Base-by-base conservation (phyloP, 306 rosid species). In the Casuarina cunninghamiana region DNA sequence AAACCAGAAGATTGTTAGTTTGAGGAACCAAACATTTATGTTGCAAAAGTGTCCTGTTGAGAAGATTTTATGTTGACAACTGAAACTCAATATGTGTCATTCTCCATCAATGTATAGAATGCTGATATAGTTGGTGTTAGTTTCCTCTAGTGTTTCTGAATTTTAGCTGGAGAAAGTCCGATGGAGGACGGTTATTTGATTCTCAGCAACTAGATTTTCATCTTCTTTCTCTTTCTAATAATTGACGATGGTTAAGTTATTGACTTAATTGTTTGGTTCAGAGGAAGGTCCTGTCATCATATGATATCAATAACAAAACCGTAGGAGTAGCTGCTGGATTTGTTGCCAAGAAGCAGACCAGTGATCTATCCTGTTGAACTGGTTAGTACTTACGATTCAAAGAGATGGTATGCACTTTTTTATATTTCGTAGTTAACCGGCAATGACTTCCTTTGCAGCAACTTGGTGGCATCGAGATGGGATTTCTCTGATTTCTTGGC, bases 201-300 rank as follows among this genome's bases (percentile, higher is more conserved):
- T 62, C 69, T 62, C 19, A 12, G 44, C 68, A 3, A 32, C 2
- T 13, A 61, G 8, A 61, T 62, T 37, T 58, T 62, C 37, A 37
- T 62, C 69, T 62, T 5, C 44, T 62, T 37, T 8, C 10, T 62
- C 44, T 62, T 53, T 62, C 58, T 10, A 7, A 67, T 60, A 63
- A 19, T 51, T 10, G 49, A 44, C 65, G 17, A 32, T 54, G 32
- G 26, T 37, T 43, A 46, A 71, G 58, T 19, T 5, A 37, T 68
- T 58, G 50, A 75, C 79, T 55, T 26, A 66, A 51, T 82, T 81
- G 75, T 21, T 74, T 75, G 68, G 79, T 83, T 82, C 89, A 90
- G 98, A 85, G 79, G 83, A 79, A 79, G 57, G 87, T 75, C 72
- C 54, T 90, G 87, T 89, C 93, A 71, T 83, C 91, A 42, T 84